Evolutionary conservation across 805 yeast genomes (phyloP), one percentile per base, ranked within the genome.

Genomic region (Ogataea corticis): DNA sequence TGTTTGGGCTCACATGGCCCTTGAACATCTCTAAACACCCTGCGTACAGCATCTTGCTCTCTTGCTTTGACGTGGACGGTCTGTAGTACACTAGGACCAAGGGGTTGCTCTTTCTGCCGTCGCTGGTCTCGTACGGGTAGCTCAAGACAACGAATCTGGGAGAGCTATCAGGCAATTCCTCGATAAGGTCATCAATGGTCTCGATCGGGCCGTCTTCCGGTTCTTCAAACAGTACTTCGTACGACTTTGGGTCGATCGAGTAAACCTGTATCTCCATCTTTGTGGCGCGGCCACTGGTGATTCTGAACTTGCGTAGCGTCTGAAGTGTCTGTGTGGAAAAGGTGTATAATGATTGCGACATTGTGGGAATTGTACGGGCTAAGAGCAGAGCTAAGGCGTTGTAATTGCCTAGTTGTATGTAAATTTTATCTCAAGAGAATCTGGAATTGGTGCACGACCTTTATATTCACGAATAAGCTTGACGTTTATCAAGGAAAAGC

Each of bases 51-150:
- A 90, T 91, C 63, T 85, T 82, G 58, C 77, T 72, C 44, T 85
- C 87, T 61, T 85, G 92, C 14, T 87, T 84, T n/a, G 88, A 75
- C 0, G 96, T 88, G 19, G 83, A 84, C 3, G 97, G 97, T 49
- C 87, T 77, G 83, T 91, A 91, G 64, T 89, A 91, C n/a, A 91
- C 56, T 61, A 91, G 65, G 2, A 90, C 87, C 50, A 85, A 74
- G 3, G 96, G 97, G 9, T 79, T 74, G 38, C 81, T 76, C 57
- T 77, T 74, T 44, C 95, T 73, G 0, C 96, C 96, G 56, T 90
- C 97, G 27, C 69, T 62, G 7, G 77, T 65, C 18, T 77, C 78
- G 56, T 82, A 66, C 6, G 96, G 96, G 57, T 88, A 84, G 11
- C 95, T 87, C 46, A 89, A 65, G 5, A 89, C 72, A 6, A 90